Base-by-base conservation (phyloP, 1,284 basidiomycete genomes). In the Peniophora sp. region DNA sequence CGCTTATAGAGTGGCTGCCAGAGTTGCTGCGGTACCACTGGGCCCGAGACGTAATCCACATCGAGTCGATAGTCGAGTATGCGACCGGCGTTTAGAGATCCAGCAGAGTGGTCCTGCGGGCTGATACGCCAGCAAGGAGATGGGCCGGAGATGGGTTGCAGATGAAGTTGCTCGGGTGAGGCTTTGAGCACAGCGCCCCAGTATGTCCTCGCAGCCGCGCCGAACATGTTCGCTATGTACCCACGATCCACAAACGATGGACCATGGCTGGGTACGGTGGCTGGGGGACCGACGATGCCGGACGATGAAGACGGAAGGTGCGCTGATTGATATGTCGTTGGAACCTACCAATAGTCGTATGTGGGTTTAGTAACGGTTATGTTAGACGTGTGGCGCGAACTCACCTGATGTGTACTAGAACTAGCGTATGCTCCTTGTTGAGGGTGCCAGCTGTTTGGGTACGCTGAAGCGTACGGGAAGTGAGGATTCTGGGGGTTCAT, bases 11-110 rank as follows among this genome's bases (percentile, higher is more conserved):
- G 20, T 19, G 50, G 50, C 20, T 32, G 43, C 50, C 50, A 51
- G 16, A 51, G 50, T 22, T 23, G 17, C 24, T 51, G 50, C 34
- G 50, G 50, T 11, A 51, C 34, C 12, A 51, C 50, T 12, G 45
- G 45, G 3, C 50, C 50, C 17, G n/a, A 11, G 14, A 32, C 27
- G 43, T 45, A 24, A 23, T 34, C 39, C 14, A 22, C 19, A n/a
- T 24, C 20, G n/a, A 45, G 10, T 3, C 24, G 8, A 27, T 50
- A 50, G 25, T 50, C 49, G 10, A 50, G 49, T 5, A 41, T 8
- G n/a, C 38, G 38, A 8, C 38, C 38, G n/a, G 38, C 38, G 38
- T 41, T 41, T 41, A 8, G 38, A 8, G 38, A 5, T 41, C 38
- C 38, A 41, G 38, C 38, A 5, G 38, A 8, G 38, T 17, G 38